Base-by-base conservation (phyloP, 2,329 filamentous ascomycete genomes). In the Beauveria sp. region DNA sequence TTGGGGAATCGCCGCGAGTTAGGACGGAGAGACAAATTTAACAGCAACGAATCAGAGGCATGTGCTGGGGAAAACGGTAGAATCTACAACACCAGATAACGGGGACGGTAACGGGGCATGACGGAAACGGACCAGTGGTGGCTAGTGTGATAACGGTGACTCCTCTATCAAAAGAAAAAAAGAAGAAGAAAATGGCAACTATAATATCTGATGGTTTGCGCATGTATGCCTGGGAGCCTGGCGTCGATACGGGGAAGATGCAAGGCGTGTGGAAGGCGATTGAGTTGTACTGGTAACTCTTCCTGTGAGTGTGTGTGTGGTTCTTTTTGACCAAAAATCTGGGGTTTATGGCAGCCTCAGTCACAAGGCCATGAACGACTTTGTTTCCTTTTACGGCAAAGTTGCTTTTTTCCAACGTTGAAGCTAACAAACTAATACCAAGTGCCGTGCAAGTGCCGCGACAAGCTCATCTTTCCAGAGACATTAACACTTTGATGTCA, bases 141-240 rank as follows among this genome's bases (percentile, higher is more conserved):
- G 20, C 45, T 48, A 10, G 9, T 7, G 24, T n/a, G 45, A 58
- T 50, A 42, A 49, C 43, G 43, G 45, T 58, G 28, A 34, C 31
- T 34, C 10, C 9, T 9, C 31, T 34, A 9, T 34, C 4, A 12
- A 12, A 8, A 28, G 8, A 28, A 28, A 28, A 28, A 28, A 28
- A 28, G 8, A 28, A 28, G 8, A 31, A 31, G 4, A 10, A 31
- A 24, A n/a, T 26, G 48, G 58, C 10, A 28, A 24, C 34, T 20
- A 6, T 45, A 20, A 20, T 16, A 16, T 5, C 3, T 3, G 5
- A 12, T 18, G 20, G 26, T 31, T 57, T 58, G 43, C 26, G 45
- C 22, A 45, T 51, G 58, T n/a, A 40, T 60, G 58, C 58, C 58
- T 60, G 58, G 5, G 18, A 26, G 58, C 58, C 58, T 60, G 58